These are phyloP conservation scores for Fusarium sp. DNA, from an alignment of 2,329 filamentous ascomycete genomes.

Conservation along the genomic window DNA sequence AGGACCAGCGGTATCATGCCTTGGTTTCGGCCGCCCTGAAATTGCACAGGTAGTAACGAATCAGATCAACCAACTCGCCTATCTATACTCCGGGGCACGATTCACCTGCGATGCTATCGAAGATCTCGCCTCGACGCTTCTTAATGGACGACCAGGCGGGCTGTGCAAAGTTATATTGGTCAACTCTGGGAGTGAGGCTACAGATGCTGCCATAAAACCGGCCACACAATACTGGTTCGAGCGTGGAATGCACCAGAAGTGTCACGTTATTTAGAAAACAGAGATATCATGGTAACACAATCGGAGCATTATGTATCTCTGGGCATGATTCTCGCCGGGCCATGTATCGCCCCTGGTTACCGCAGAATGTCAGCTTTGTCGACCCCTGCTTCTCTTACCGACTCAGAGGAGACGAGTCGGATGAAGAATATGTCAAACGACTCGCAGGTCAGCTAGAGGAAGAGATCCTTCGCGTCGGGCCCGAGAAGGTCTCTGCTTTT, in stretches of 20 bases:
- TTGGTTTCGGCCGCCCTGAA: neutral
- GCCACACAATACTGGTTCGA: slow-evolving; percentile 55
- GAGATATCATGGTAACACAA: slow-evolving; percentile 63
- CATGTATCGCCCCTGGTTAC: slow-evolving; percentile 29
- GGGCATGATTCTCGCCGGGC: slow-evolving; percentile 21
- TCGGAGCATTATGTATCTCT: slow-evolving; percentile 58
- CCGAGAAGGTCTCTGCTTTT: slow-evolving; percentile 6
- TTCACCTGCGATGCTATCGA: slow-evolving; percentile 41
- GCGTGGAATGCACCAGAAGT: slow-evolving; percentile 49
- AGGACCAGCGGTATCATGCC: neutral
- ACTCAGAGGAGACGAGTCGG: slow-evolving; percentile 41
- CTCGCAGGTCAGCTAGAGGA: neutral
- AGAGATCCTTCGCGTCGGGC: neutral
- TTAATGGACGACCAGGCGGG: slow-evolving; percentile 26
- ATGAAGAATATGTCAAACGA: neutral
- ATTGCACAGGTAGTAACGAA: neutral
- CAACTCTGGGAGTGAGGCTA: slow-evolving; percentile 3
- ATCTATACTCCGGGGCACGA: slow-evolving; percentile 29
- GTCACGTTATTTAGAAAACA: slow-evolving; percentile 55
- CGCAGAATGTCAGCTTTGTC: slow-evolving; percentile 39
- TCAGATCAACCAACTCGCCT: slow-evolving; percentile 15
- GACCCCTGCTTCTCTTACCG: slow-evolving; percentile 36
- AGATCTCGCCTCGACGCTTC: slow-evolving; percentile 45
- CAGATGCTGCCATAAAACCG: neutral
- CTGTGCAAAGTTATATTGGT: slow-evolving; percentile 4